Evolutionary conservation across 2,329 filamentous ascomycete species (phyloP).

Genomic region (Colletotrichum siamense): DNA sequence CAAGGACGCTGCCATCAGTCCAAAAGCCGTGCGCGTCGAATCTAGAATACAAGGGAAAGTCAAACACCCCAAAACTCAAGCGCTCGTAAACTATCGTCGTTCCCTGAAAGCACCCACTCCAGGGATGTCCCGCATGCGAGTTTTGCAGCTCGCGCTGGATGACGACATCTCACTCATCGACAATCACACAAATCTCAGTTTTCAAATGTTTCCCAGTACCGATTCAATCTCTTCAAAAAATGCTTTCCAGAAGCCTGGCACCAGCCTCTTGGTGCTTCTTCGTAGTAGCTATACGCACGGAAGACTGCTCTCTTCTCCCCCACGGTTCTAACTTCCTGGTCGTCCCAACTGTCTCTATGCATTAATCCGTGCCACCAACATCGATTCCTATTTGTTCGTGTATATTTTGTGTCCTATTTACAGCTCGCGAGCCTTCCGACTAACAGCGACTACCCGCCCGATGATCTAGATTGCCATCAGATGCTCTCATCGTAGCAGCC

Average conservation of each 20-base stretch:
- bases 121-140: background rate
- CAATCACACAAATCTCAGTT: background rate
- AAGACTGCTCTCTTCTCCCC: background rate
- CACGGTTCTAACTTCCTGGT: background rate
- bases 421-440: background rate
- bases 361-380: background rate
- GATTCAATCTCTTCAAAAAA: background rate
- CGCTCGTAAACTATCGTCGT: background rate
- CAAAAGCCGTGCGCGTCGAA: background rate
- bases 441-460: background rate
- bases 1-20: background rate
- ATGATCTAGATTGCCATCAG: background rate
- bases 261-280: background rate
- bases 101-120: background rate
- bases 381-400: background rate
- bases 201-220: background rate
- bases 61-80: background rate
- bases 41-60: background rate
- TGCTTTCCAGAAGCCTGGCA: background rate
- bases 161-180: background rate
- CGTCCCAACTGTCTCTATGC: background rate
- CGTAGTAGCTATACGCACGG: background rate
- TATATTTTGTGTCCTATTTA: background rate
- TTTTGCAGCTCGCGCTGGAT: background rate
- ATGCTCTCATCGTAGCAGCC: background rate